Base-by-base conservation (phyloP, 805 yeast genomes). In the Saccharomyces jurei region DNA sequence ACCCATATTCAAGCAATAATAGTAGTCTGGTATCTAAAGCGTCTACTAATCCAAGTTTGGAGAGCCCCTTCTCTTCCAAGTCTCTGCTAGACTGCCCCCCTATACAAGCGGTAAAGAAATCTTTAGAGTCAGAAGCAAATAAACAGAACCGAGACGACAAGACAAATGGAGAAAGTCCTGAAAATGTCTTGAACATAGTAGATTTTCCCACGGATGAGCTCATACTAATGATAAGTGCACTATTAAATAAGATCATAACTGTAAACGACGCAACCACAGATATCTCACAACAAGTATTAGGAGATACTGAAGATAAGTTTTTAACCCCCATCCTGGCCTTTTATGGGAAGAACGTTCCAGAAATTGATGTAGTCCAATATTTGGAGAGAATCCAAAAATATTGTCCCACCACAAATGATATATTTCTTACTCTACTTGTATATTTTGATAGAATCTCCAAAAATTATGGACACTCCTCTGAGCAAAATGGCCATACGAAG, bases 381-480 rank as follows among this genome's bases (percentile, higher is more conserved):
- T 77, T 94, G 56, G 80, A 89, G 47, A 82, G 99, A 66, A 92
- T 94, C 29, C 81, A 92, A 68, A 92, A 92, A 71, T 94, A 94
- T 72, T 94, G 99, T 70, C 98, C 99, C 0, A 94, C 94, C 17
- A 91, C 99, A 2, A 92, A 92, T 71, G 98, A 94, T 68, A 98
- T 94, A 31, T 94, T 91, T 70, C 74, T 94, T 49, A 85, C 96
- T 44, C 72, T 94, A 41, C 76, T 94, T 63, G 97, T 94, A 30
- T 94, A 94, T 70, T 90, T 94, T 73, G 99, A 94, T 71, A 76
- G 98, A 58, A 89, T 92, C 48, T 94, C 96, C 21, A 88, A 88
- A 14, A 21, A n/a, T 4, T 26, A 28, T n/a, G 44, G 44, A 11
- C 22, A 17, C 13, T 17, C 5, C 14, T 4, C 25, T 21, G 25